A percentile compares a stretch with the other conserved stretches of the same genome.
These are phyloP conservation scores for Metarhizium anisopliae DNA, from an alignment of 2,329 filamentous ascomycete genomes.

Conservation along the genomic window DNA sequence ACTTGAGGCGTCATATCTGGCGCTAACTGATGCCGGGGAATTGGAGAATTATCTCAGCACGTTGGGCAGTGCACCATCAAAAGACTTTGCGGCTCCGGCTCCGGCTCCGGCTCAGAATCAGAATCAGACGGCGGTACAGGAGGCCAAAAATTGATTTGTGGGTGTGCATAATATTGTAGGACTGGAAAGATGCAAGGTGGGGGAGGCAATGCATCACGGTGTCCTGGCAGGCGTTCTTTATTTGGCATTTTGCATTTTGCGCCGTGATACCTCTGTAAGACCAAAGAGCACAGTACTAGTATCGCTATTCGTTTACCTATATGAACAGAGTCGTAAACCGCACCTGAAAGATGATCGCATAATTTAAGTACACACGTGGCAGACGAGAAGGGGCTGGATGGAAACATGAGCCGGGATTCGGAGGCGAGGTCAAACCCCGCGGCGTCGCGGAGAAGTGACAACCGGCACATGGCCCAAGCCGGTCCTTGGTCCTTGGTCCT, in stretches of 20 bases:
- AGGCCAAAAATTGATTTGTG: neutral
- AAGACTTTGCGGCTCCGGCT: constrained; percentile 14
- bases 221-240: neutral
- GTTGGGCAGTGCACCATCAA: constrained; percentile 16
- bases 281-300: neutral
- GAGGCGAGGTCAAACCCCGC: neutral
- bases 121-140: neutral
- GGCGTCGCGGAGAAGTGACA: neutral
- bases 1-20: constrained; percentile 19
- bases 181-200: neutral
- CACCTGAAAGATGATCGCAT: too few relatives aligned
- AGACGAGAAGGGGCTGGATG: too few relatives aligned
- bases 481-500: too few relatives aligned
- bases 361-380: neutral
- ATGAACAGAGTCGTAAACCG: neutral
- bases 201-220: neutral
- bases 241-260: neutral
- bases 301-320: neutral
- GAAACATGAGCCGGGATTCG: too few relatives aligned
- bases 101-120: neutral
- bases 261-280: constrained; percentile 4
- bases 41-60: constrained; percentile 16
- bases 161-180: neutral
- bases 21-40: constrained; percentile 14
- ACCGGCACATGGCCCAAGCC: too few relatives aligned